phyloP scores from a whole-genome alignment of 1,284 basidiomycete species.

The Sporisorium graminicola region DNA sequence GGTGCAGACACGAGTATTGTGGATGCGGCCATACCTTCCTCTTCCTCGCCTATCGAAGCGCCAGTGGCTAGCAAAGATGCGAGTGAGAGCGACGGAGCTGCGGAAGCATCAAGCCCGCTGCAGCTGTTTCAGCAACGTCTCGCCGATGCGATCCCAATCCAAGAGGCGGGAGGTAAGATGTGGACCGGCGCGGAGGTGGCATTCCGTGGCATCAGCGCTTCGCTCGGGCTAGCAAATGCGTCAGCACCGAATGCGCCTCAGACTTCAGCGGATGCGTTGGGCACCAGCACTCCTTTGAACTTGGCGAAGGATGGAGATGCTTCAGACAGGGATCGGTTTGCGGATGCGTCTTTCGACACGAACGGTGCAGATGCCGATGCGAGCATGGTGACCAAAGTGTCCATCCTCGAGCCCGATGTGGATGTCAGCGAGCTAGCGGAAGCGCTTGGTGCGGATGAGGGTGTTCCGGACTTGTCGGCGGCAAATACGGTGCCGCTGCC shows the following conservation, averaged over 20 bases:
- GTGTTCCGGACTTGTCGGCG: background rate
- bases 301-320: slow-evolving; percentile 20
- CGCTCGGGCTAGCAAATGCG: slow-evolving; percentile 32
- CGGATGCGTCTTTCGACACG: slow-evolving; percentile 36
- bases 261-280: background rate
- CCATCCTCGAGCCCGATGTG: slow-evolving; percentile 46
- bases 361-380: slow-evolving; percentile 21
- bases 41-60: slow-evolving; percentile 25
- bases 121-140: slow-evolving; percentile 30
- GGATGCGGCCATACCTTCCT: background rate
- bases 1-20: slow-evolving; percentile 5
- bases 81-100: background rate
- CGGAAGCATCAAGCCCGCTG: slow-evolving; percentile 32
- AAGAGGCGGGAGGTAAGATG: slow-evolving; percentile 49
- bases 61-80: background rate
- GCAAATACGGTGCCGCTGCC: background rate
- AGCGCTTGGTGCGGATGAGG: slow-evolving; percentile 24
- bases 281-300: background rate
- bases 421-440: slow-evolving; percentile 45
- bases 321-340: slow-evolving; percentile 26
- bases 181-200: slow-evolving; percentile 47
- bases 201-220: slow-evolving; percentile 37
- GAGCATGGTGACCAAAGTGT: slow-evolving; percentile 41
- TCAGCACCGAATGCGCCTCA: background rate
- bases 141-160: slow-evolving; percentile 25